These are phyloP conservation scores for Wickerhamomyces chaumierensis DNA, from an alignment of 805 yeast species.

Conservation along the genomic window DNA sequence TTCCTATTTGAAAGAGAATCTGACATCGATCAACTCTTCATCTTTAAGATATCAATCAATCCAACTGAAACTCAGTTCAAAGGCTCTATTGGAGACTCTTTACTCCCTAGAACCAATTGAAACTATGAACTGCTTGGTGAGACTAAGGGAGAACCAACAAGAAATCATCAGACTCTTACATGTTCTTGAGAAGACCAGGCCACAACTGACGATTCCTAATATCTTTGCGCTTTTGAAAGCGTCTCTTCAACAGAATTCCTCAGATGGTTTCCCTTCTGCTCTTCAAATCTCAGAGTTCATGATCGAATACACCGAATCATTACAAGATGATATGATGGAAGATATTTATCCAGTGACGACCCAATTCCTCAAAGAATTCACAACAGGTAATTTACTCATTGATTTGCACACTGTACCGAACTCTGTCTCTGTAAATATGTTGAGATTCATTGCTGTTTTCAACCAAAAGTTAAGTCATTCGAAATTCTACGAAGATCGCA, in stretches of 20 bases:
- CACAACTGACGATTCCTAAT: conserved; percentile 61
- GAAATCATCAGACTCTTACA: conserved; percentile 50
- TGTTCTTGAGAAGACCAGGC: conserved; percentile 74
- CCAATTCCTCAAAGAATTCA: conserved; percentile 48
- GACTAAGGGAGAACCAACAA: conserved; percentile 5
- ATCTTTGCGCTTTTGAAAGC: conserved; percentile 44
- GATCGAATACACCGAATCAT: conserved; percentile 45
- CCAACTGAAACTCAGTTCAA: conserved; percentile 58
- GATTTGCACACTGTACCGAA: conserved; percentile 34
- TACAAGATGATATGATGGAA: conserved; percentile 68
- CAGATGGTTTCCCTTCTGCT: conserved; percentile 4
- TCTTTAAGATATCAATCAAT: conserved; percentile 38
- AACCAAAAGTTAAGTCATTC: conserved; percentile 46
- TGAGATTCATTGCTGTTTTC: conserved; percentile 40
- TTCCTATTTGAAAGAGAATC: conserved; percentile 12
- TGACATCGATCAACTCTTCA: conserved; percentile 11
- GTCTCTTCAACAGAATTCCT: conserved; percentile 7
- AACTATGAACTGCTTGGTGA: conserved; percentile 54
- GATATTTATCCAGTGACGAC: conserved; percentile 62
- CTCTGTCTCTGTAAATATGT: conserved; percentile 36
- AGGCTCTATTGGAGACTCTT: conserved; percentile 51
- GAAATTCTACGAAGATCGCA: conserved; percentile 51
- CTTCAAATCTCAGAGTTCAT: conserved; percentile 21
- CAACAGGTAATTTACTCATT: conserved; percentile 13
- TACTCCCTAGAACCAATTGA: conserved; percentile 64